Evolutionary conservation across 306 rosid genomes (phyloP).

Genomic region (Quercus mongolica): DNA sequence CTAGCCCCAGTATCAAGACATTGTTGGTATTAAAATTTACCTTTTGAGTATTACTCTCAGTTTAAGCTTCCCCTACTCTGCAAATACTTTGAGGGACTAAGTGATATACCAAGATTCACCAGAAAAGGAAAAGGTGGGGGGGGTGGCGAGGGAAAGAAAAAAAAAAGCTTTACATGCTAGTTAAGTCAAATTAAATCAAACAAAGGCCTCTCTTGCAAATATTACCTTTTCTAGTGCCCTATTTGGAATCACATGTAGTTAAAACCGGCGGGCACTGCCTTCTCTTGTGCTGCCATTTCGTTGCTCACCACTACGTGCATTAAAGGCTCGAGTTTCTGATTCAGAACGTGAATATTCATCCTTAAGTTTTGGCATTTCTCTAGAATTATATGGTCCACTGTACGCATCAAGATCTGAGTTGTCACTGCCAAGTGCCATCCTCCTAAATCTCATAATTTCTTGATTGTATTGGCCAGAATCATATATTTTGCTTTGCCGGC

Average conservation of each 20-base stretch:
- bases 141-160: not conserved
- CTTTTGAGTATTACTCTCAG: slow-evolving; percentile 6
- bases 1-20: too few species aligned
- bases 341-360: slow-evolving; percentile 34
- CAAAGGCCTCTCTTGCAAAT: slow-evolving; percentile 4
- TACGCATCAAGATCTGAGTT: slow-evolving; percentile 43
- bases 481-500: slow-evolving; percentile 63
- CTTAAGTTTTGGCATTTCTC: slow-evolving; percentile 26
- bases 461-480: slow-evolving; percentile 66
- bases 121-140: not conserved
- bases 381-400: slow-evolving; percentile 38
- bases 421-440: slow-evolving; percentile 45
- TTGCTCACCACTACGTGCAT: not conserved
- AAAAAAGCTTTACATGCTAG: not conserved
- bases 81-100: slow-evolving; percentile 28
- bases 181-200: slow-evolving; percentile 21
- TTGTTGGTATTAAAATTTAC: too few species aligned
- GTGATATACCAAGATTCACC: not conserved
- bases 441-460: slow-evolving; percentile 58
- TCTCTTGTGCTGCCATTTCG: too few species aligned
- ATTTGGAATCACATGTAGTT: not conserved
- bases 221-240: not conserved
- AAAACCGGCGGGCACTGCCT: too few species aligned
- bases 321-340: slow-evolving; percentile 45
- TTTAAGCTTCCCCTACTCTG: slow-evolving; percentile 33